These are phyloP conservation scores for Mortierella antarctica DNA, from an alignment of 192 early-diverging fungal genomes.

Conservation along the genomic window DNA sequence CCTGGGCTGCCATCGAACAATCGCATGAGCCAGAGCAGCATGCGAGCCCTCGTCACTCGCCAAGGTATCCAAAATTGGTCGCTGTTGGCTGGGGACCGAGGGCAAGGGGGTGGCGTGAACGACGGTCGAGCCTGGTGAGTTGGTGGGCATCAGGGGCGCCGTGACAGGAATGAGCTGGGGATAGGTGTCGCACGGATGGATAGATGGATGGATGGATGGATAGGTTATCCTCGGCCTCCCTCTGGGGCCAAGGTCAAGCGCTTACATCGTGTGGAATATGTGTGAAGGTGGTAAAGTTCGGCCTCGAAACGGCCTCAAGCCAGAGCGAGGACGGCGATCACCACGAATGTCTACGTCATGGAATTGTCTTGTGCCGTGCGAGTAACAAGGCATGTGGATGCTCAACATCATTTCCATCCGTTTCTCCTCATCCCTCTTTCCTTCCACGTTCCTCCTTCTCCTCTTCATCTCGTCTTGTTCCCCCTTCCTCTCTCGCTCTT, in stretches of 20 bases:
- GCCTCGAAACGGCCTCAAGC: too few relatives aligned
- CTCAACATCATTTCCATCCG: background rate
- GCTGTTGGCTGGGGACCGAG: too few relatives aligned
- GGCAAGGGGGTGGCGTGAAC: too few relatives aligned
- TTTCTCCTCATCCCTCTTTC: background rate
- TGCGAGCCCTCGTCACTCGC: too few relatives aligned
- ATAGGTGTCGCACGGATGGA: background rate
- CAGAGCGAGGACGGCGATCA: too few relatives aligned
- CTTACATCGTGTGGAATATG: conserved; percentile 3
- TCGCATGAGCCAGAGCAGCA: too few relatives aligned
- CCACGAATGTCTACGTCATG: too few relatives aligned
- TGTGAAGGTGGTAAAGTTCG: background rate
- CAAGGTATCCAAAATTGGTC: too few relatives aligned
- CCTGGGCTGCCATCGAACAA: too few relatives aligned
- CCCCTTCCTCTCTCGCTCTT: background rate
- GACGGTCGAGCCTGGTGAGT: too few relatives aligned
- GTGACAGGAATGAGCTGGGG: background rate
- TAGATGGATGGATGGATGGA: conserved; percentile 15
- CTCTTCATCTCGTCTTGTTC: background rate
- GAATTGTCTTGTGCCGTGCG: too few relatives aligned
- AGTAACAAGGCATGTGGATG: background rate
- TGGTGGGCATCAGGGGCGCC: background rate
- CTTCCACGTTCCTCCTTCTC: background rate
- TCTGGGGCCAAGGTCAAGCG: background rate
- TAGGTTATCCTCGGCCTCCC: background rate